phyloP scores from a whole-genome alignment of 169 alveolate species.

The Plasmodium chabaudi region DNA sequence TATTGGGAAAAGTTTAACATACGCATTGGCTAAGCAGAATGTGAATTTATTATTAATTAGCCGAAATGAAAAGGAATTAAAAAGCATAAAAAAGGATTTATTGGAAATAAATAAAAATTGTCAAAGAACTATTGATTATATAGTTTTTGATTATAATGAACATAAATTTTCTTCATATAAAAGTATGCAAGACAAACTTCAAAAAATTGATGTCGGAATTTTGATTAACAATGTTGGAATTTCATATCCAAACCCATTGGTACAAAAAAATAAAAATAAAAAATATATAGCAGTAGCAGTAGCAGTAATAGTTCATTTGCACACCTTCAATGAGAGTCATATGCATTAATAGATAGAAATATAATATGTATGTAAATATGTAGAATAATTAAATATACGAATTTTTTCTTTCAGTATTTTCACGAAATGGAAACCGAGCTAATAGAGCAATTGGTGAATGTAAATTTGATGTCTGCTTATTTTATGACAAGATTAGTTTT shows the following conservation, averaged over 20 bases:
- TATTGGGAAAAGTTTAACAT: slow-evolving; percentile 82
- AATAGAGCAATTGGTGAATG: slow-evolving; percentile 79
- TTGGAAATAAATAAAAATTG: slow-evolving; percentile 25
- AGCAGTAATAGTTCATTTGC: no score
- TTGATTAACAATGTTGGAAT: slow-evolving; percentile 81
- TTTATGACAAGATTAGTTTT: slow-evolving; percentile 78
- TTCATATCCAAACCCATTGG: slow-evolving; percentile 78
- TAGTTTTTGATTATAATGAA: slow-evolving; percentile 57
- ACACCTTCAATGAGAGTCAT: no score
- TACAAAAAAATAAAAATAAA: background rate
- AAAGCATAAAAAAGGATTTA: slow-evolving; percentile 35
- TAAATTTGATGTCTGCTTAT: slow-evolving; percentile 77
- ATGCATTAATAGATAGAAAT: no score
- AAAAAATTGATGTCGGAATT: slow-evolving; percentile 75
- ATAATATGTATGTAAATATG: background rate
- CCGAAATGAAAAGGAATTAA: slow-evolving; percentile 43
- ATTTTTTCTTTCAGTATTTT: slow-evolving; percentile 41
- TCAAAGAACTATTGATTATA: slow-evolving; percentile 35
- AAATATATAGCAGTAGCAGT: no score
- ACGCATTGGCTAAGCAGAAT: slow-evolving; percentile 54
- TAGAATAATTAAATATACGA: no score
- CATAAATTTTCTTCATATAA: slow-evolving; percentile 31
- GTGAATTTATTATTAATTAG: slow-evolving; percentile 65
- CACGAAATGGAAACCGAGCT: slow-evolving; percentile 77
- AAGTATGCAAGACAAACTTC: slow-evolving; percentile 28